Base-by-base conservation (phyloP, 2,329 filamentous ascomycete genomes). In the Podosphaera fusca region DNA sequence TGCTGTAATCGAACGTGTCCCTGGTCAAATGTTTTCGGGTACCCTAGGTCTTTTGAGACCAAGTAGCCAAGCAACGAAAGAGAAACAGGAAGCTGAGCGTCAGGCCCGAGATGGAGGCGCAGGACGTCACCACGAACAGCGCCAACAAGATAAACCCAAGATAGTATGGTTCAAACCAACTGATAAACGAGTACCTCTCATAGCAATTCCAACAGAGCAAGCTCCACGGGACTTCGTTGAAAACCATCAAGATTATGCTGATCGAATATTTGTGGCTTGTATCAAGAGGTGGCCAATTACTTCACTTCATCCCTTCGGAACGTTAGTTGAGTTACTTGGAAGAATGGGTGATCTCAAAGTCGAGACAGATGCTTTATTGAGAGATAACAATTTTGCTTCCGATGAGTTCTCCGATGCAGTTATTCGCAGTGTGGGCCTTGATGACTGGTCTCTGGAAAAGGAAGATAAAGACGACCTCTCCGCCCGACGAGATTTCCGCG, bases 81-180 rank as follows among this genome's bases (percentile, higher is more conserved):
- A 98, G 74, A 96, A 96, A 74, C 92, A 98, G 70, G 92, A 98
- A 70, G 92, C 92, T 50, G 92, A 98, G 74, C 82, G 92, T 61
- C 84, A 86, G 63, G 88, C 89, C 64, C 83, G 90, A 63, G 90
- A 96, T 68, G 90, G 89, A 60, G 77, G 75, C 62, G 77, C 78
- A 61, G 72, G 73, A 56, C 82, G 84, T 60, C 79, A 82, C 56
- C 82, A 92, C 62, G 86, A 89, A 60, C 82, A 84, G 62, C 86
- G 89, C 56, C 80, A 86, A 61, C 88, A 94, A 68, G 92, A 98
- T 62, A 95, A 95, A 73, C 92, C 92, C 61, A 98, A 98, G 81
- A 98, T 98, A 71, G 92, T 98, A 47, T 98, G 92, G 92, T 98
- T 98, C 75, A 98, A 98, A 76, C 92, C 92, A 58, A 98, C 92